Conservation (phyloP, 352 stramenopile species). For the Phytophthora citrophthora region DNA sequence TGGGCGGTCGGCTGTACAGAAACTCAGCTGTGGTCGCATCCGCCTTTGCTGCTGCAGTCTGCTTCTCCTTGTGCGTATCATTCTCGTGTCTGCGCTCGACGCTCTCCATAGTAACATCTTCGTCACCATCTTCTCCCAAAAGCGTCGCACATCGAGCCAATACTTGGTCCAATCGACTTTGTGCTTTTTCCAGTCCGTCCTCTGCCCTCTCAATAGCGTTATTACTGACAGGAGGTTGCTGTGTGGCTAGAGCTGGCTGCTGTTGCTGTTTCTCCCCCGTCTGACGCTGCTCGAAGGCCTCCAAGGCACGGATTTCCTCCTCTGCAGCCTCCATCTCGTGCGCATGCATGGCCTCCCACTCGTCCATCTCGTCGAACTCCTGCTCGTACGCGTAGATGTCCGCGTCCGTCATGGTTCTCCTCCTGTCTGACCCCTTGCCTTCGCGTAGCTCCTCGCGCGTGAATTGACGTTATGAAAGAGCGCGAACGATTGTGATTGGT, state of each 20-base stretch:
- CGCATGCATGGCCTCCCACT: constrained; percentile 86
- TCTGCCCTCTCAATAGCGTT: constrained; percentile 19
- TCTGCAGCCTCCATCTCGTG: constrained; percentile 83
- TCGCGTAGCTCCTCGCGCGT: background rate
- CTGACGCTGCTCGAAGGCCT: constrained; percentile 46
- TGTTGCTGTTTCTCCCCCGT: constrained; percentile 11
- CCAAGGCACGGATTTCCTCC: constrained; percentile 68
- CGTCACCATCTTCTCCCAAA: constrained; percentile 67
- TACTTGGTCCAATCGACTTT: constrained; percentile 58
- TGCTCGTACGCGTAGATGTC: constrained; percentile 83
- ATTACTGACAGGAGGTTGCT: constrained; percentile 8
- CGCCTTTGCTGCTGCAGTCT: constrained; percentile 22
- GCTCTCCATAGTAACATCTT: constrained; percentile 44
- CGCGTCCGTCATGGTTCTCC: constrained; percentile 58
- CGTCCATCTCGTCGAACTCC: constrained; percentile 75
- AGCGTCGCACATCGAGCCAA: constrained; percentile 68
- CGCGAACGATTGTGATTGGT: constrained; percentile 46
- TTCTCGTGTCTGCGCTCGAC: constrained; percentile 39
- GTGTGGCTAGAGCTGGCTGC: constrained; percentile 6
- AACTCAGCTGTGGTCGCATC: constrained; percentile 49
- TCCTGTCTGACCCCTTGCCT: background rate
- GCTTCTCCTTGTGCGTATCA: constrained; percentile 34
- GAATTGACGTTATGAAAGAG: constrained; percentile 20
- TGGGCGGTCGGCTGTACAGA: constrained; percentile 64
- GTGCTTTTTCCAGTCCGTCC: constrained; percentile 40